phyloP scores from a whole-genome alignment of 1,284 basidiomycete genomes.

The Moesziomyces sp. region DNA sequence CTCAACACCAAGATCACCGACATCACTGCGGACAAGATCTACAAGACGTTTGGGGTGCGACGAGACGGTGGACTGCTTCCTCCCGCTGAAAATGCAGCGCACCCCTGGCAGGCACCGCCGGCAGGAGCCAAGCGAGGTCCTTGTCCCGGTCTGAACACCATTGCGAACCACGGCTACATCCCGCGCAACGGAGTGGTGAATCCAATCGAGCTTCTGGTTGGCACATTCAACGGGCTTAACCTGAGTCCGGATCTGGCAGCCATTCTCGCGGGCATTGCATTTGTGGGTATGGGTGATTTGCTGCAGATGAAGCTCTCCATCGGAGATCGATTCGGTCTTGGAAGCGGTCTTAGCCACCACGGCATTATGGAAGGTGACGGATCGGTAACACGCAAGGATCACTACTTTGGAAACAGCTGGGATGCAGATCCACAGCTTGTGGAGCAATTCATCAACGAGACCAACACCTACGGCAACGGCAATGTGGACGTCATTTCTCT shows the following conservation, averaged over 20 bases:
- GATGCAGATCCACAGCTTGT: conserved; percentile 20
- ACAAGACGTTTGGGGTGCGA: conserved; percentile 10
- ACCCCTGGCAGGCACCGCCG: conserved; percentile 24
- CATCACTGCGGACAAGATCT: conserved; percentile 24
- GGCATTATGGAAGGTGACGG: conserved; percentile 38
- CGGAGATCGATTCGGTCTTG: conserved; percentile 25
- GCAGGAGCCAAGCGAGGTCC: conserved; percentile 49
- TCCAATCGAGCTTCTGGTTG: conserved; percentile 48
- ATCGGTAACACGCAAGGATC: conserved; percentile 35
- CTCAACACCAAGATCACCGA: conserved; percentile 16
- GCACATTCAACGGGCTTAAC: conserved; percentile 45
- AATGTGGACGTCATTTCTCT: conserved; percentile 24
- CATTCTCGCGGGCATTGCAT: conserved; percentile 56
- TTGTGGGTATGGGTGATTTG: conserved; percentile 60
- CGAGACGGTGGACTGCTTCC: conserved; percentile 13
- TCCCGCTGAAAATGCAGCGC: conserved; percentile 15
- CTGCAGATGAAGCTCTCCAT: conserved; percentile 48
- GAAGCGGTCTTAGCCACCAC: conserved; percentile 30
- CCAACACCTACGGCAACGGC: conserved; percentile 32
- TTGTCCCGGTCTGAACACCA: conserved; percentile 67
- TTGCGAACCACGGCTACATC: conserved; percentile 62
- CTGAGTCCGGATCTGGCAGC: conserved; percentile 60
- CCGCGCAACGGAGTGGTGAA: conserved; percentile 62
- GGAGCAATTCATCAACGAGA: conserved; percentile 33
- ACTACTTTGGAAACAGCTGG: conserved; percentile 45